These are phyloP conservation scores for Hibiscus mutabilis DNA, from an alignment of 345 rosid species.

Conservation along the genomic window DNA sequence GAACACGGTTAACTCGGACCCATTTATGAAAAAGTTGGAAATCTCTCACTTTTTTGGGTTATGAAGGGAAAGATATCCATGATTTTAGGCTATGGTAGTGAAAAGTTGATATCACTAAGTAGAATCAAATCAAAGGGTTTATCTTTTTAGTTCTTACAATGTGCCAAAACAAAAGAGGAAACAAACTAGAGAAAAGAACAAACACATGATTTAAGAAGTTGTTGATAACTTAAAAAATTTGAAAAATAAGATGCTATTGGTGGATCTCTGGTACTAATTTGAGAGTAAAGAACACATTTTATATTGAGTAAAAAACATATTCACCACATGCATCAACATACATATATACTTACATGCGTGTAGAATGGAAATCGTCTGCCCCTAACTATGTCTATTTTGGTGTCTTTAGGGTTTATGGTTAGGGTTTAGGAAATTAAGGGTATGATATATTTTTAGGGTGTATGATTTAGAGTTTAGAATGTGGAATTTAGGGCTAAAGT, in stretches of 20 bases:
- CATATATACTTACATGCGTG: neutral
- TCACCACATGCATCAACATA: neutral
- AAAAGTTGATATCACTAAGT: neutral
- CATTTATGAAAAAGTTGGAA: neutral
- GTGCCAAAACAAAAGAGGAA: neutral
- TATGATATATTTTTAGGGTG: no score
- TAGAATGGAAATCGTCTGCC: no score
- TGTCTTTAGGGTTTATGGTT: no score
- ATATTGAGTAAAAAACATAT: neutral
- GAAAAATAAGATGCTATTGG: neutral
- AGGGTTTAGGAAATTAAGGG: no score
- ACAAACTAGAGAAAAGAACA: neutral
- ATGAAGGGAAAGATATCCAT: neutral
- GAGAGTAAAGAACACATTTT: no score
- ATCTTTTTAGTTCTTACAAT: neutral
- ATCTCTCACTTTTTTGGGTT: neutral
- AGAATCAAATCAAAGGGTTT: neutral
- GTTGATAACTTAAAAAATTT: neutral
- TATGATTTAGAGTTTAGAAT: no score
- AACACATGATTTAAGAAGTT: neutral
- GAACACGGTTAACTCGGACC: neutral
- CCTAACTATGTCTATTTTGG: no score
- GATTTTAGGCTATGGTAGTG: neutral
- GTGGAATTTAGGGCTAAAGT: no score
- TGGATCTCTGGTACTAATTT: no score